Conservation (phyloP, 768 basidiomycete species). For the Macrolepiota dolichaula region DNA sequence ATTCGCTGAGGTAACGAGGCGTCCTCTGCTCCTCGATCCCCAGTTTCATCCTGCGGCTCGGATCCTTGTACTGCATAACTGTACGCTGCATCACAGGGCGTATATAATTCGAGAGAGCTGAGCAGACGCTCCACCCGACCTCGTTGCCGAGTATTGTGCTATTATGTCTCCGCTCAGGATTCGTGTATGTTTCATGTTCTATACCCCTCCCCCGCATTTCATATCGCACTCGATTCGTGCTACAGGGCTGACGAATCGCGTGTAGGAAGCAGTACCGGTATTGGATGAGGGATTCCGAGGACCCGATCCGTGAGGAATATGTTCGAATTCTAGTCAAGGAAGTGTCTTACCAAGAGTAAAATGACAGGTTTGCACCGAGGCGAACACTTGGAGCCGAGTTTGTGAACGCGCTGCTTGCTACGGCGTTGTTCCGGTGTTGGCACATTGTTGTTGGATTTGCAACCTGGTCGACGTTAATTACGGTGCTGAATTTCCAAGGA, state of each 20-base stretch:
- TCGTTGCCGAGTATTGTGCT: neutral
- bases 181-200: neutral
- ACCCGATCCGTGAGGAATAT: slow-evolving; percentile 35
- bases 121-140: neutral
- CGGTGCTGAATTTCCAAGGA: slow-evolving; percentile 30
- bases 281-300: slow-evolving; percentile 31
- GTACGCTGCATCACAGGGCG: neutral
- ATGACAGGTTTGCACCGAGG: slow-evolving; percentile 33
- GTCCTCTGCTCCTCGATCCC: neutral
- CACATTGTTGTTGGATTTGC: slow-evolving; percentile 64
- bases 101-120: neutral
- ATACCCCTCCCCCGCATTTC: neutral
- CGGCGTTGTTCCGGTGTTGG: slow-evolving; percentile 57
- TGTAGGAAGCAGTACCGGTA: slow-evolving; percentile 25
- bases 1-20: neutral
- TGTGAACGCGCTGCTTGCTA: slow-evolving; percentile 39
- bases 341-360: neutral
- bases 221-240: neutral
- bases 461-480: slow-evolving; percentile 58
- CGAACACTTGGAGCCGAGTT: slow-evolving; percentile 28
- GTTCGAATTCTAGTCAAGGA: neutral
- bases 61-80: neutral
- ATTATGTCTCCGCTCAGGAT: neutral
- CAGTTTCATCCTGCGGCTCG: neutral
- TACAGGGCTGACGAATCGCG: neutral